A percentile compares a stretch with the other conserved stretches of the same genome.
Evolutionary conservation across 108 stramenopile genomes (phyloP).

Genomic region (Nitzschia sp.): DNA sequence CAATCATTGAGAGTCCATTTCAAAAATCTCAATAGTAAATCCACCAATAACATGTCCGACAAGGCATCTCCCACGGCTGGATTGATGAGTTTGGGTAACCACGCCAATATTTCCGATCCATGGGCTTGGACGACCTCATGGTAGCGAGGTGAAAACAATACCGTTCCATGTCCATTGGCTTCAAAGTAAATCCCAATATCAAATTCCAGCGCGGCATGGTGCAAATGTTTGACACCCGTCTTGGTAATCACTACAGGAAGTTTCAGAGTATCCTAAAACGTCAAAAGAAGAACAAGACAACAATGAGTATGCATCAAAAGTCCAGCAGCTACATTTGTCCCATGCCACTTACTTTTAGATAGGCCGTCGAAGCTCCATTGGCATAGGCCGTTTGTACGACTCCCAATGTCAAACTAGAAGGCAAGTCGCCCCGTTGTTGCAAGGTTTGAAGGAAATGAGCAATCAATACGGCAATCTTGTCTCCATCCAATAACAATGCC

Average conservation of each 20-base stretch:
- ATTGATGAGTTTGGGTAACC: slow-evolving; percentile 80
- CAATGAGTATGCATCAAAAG: neutral
- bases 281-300: neutral
- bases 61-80: slow-evolving; percentile 98
- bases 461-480: slow-evolving; percentile 93
- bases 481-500: slow-evolving; percentile 88
- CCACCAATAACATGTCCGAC: slow-evolving; percentile 92
- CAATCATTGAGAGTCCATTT: slow-evolving; percentile 74
- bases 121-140: slow-evolving; percentile 20
- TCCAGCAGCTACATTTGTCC: neutral
- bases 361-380: slow-evolving; percentile 94
- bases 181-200: slow-evolving; percentile 99
- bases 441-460: slow-evolving; percentile 74
- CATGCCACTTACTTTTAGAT: slow-evolving; percentile 53
- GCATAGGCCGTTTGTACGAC: slow-evolving; percentile 99
- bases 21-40: slow-evolving; percentile 71
- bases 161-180: slow-evolving; percentile 99
- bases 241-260: slow-evolving; percentile 80
- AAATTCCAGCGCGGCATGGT: slow-evolving; percentile 90
- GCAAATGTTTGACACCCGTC: slow-evolving; percentile 98
- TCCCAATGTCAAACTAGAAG: slow-evolving; percentile 63
- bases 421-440: neutral
- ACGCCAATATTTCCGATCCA: slow-evolving; percentile 43
- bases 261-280: slow-evolving; percentile 5
- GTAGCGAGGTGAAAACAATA: slow-evolving; percentile 70